Base-by-base conservation (phyloP, 2,329 filamentous ascomycete species). In the Graphilbum ipis-grandicollis region DNA sequence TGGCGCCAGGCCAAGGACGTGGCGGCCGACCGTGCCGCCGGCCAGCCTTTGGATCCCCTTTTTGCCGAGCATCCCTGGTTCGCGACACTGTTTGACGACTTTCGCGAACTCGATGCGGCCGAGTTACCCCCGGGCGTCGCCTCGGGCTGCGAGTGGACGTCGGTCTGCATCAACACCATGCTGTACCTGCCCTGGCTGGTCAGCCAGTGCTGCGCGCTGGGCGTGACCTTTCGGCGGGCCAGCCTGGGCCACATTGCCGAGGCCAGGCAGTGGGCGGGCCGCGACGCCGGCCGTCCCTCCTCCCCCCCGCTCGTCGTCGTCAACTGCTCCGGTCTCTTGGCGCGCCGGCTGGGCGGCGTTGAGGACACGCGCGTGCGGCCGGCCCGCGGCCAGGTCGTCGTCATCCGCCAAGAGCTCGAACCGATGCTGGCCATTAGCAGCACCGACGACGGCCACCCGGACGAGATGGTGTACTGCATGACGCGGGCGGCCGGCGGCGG, bases 161-260 rank as follows among this genome's bases (percentile, higher is more conserved):
- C 81, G 1, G 76, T 93, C 30, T 94, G 86, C 58, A 88, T 94
- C 54, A 94, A 96, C 58, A 82, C 82, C 0, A 73, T 80, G 31
- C 58, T 94, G 40, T 96, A 94, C 57, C 71, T 94, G 2, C 74
- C 82, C 4, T 94, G 81, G 73, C 74, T 96, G 0, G 62, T 81
- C 0, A 79, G 81, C 1, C 77, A 90, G 57, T 92, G 83, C 53
- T 65, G 80, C 21, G 74, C 72, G 47, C 71, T 74, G 39, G 81
- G 83, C 21, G 79, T 81, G 7, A 61, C 72, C 1, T 60, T 88
- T 48, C 68, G 71, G 47, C 70, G 82, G 17, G 71, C 59, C 3
- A 53, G 67, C 2, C 56, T 86, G 33, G 56, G 59, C n/a, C 80
- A 94, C 53, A 69, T 96, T 40, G 57, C 63, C 0, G 79, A 93